These are phyloP conservation scores for Canariomyces notabilis DNA, from an alignment of 2,329 filamentous ascomycete genomes.

Conservation along the genomic window DNA sequence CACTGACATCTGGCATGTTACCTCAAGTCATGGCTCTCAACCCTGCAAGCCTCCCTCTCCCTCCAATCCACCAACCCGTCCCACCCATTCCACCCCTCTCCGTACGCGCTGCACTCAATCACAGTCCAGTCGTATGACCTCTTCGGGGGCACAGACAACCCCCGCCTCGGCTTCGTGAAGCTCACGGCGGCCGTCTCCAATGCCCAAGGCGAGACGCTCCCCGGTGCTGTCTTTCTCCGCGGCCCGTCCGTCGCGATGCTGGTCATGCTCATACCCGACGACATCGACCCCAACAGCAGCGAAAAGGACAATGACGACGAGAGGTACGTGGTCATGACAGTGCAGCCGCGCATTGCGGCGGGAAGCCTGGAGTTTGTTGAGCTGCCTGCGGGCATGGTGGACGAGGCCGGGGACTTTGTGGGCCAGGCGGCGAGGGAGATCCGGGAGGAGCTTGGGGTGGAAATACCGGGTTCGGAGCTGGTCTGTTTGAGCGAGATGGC, in stretches of 20 bases:
- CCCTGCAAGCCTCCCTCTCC: constrained; percentile 41
- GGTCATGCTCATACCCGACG: constrained; percentile 50
- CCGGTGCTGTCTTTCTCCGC: constrained; percentile 52
- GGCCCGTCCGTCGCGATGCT: constrained; percentile 59
- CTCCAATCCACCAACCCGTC: constrained; percentile 36
- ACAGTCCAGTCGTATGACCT: constrained; percentile 50
- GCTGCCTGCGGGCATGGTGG: constrained; percentile 59
- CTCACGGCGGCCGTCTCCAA: constrained; percentile 46
- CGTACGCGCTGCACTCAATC: constrained; percentile 48
- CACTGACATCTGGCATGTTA: background rate
- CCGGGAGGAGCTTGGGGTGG: constrained; percentile 53
- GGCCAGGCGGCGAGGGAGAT: constrained; percentile 58
- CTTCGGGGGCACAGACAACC: constrained; percentile 38
- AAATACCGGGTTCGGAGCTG: constrained; percentile 44
- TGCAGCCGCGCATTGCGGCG: constrained; percentile 53
- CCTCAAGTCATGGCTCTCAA: constrained; percentile 45
- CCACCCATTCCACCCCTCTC: constrained; percentile 50
- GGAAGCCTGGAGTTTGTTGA: constrained; percentile 55
- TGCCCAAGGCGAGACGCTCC: constrained; percentile 42
- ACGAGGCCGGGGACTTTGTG: constrained; percentile 49
- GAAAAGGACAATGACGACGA: constrained; percentile 35
- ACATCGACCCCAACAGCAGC: constrained; percentile 24
- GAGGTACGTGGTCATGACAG: constrained; percentile 53
- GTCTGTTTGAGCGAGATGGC: constrained; percentile 48
- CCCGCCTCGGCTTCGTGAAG: constrained; percentile 51